phyloP scores from a whole-genome alignment of 345 rosid species.

The Viola odorata region DNA sequence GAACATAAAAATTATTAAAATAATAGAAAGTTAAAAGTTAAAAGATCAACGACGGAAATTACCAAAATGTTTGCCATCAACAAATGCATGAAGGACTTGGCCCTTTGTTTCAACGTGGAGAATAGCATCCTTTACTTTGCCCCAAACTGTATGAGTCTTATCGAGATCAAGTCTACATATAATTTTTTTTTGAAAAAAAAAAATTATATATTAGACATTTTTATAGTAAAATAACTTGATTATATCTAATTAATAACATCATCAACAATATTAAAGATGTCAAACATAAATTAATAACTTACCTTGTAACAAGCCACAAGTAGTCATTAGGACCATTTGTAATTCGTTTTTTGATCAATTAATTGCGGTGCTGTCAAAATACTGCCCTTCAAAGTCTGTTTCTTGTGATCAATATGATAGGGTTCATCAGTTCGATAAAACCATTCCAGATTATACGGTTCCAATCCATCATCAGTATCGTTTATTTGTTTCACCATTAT shows the following conservation, averaged over 20 bases:
- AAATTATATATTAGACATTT: background rate
- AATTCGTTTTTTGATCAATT: slow-evolving; percentile 53
- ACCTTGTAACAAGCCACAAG: slow-evolving; percentile 73
- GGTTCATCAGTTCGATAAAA: slow-evolving; percentile 37
- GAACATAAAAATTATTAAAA: too few species aligned
- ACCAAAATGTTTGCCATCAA: slow-evolving; percentile 49
- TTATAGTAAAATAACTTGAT: too few species aligned
- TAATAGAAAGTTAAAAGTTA: too few species aligned
- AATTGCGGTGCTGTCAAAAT: slow-evolving; percentile 14
- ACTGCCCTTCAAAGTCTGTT: slow-evolving; percentile 3
- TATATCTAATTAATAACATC: background rate
- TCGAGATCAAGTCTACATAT: slow-evolving; percentile 33
- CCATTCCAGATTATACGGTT: slow-evolving; percentile 15
- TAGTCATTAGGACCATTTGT: slow-evolving; percentile 54
- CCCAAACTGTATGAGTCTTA: slow-evolving; percentile 43
- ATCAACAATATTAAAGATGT: background rate
- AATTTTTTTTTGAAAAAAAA: background rate
- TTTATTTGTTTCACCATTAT: slow-evolving; percentile 16
- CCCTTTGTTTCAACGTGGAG: slow-evolving; percentile 43
- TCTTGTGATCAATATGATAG: background rate
- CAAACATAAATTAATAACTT: background rate
- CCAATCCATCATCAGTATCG: slow-evolving; percentile 17
- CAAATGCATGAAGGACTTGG: slow-evolving; percentile 50
- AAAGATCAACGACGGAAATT: background rate
- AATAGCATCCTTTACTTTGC: slow-evolving; percentile 18